phyloP scores from a whole-genome alignment of 2,329 filamentous ascomycete species.

The Botryotinia convoluta region DNA sequence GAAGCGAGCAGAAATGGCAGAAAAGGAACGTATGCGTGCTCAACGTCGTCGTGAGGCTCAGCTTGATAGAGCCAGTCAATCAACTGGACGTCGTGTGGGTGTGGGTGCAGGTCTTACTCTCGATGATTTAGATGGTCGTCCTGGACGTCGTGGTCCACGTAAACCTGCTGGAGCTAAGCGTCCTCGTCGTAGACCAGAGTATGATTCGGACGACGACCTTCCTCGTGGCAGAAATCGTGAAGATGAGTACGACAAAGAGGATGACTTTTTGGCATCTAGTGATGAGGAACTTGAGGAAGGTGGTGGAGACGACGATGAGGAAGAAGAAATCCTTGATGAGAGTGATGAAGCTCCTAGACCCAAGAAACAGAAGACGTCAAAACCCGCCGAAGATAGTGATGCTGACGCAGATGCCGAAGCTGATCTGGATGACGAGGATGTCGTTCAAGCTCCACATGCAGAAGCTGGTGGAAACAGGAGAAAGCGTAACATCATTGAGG shows the following conservation, averaged over 20 bases:
- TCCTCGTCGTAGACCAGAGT: constrained; percentile 59
- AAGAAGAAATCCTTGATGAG: constrained; percentile 46
- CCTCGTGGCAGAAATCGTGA: constrained; percentile 55
- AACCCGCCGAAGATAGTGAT: constrained; percentile 44
- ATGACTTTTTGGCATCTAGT: constrained; percentile 74
- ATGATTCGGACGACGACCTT: constrained; percentile 75
- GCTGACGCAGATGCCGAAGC: constrained; percentile 53
- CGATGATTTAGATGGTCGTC: constrained; percentile 64
- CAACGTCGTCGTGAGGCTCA: constrained; percentile 67
- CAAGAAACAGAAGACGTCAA: constrained; percentile 39
- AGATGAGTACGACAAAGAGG: constrained; percentile 76
- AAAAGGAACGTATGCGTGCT: constrained; percentile 69
- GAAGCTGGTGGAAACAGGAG: constrained; percentile 42
- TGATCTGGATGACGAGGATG: constrained; percentile 51
- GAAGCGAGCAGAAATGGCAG: constrained; percentile 68
- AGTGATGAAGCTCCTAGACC: constrained; percentile 34
- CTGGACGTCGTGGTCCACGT: constrained; percentile 51
- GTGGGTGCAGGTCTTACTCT: constrained; percentile 60
- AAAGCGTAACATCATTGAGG: constrained; percentile 58
- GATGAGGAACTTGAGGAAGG: constrained; percentile 66
- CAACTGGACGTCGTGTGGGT: constrained; percentile 39
- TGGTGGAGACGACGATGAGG: constrained; percentile 49
- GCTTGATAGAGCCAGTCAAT: constrained; percentile 53
- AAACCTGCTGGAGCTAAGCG: constrained; percentile 51
- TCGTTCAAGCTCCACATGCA: constrained; percentile 36